Evolutionary conservation across 768 basidiomycete genomes (phyloP).

Genomic region (Infundibulicybe gibba): DNA sequence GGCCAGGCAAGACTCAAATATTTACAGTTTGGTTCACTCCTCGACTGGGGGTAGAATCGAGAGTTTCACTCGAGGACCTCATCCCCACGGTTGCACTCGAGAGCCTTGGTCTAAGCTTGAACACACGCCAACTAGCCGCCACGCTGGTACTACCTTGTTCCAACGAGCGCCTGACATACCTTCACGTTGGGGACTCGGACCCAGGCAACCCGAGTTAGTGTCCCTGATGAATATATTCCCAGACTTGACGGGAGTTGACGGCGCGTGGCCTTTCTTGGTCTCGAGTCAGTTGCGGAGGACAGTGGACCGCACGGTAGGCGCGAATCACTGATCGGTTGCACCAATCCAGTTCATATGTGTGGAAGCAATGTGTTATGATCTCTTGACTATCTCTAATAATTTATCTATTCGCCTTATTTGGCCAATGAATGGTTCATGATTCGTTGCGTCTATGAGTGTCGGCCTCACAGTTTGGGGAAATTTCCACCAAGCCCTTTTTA

Average conservation of each 20-base stretch:
- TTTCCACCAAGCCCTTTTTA: too few relatives aligned
- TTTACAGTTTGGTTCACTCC: constrained; percentile 2
- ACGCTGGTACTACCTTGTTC: too few relatives aligned
- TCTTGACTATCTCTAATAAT: too few relatives aligned
- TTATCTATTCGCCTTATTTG: too few relatives aligned
- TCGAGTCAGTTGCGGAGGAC: too few relatives aligned
- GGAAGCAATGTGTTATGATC: too few relatives aligned
- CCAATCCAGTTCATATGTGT: too few relatives aligned
- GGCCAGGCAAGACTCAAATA: constrained; percentile 1
- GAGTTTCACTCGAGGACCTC: not conserved
- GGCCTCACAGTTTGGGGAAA: too few relatives aligned
- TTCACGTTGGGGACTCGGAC: constrained; percentile 1
- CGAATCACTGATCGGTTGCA: too few relatives aligned
- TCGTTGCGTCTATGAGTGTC: too few relatives aligned
- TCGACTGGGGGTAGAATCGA: constrained; percentile 1
- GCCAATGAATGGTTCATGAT: too few relatives aligned
- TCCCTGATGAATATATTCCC: constrained; percentile 3
- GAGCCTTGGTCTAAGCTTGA: not conserved
- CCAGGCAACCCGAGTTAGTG: not conserved
- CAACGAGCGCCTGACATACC: not conserved
- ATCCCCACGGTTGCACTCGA: constrained; percentile 1
- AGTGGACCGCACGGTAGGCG: too few relatives aligned
- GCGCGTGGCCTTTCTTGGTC: not conserved
- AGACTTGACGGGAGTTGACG: constrained; percentile 1
- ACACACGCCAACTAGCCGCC: not conserved